Conservation (phyloP, 352 stramenopile genomes). For the Globisporangium barbulae region DNA sequence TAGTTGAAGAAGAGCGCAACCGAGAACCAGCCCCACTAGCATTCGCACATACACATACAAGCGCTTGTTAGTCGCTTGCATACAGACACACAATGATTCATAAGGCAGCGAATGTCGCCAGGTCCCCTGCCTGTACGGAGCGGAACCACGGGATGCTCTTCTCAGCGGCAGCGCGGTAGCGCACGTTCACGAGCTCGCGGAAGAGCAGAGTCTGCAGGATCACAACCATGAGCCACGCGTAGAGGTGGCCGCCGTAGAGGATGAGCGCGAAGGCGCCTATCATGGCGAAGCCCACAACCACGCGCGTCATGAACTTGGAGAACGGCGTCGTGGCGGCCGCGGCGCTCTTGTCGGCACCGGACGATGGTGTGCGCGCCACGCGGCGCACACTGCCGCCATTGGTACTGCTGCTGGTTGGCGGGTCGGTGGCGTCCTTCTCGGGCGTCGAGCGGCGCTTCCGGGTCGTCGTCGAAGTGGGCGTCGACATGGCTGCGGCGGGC, state of each 20-base stretch:
- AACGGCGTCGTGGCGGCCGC: slow-evolving; percentile 24
- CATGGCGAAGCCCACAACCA: slow-evolving; percentile 74
- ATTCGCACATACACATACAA: neutral
- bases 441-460: slow-evolving; percentile 44
- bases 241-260: slow-evolving; percentile 80
- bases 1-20: slow-evolving; percentile 97
- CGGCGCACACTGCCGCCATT: slow-evolving; percentile 9
- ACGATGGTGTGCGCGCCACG: slow-evolving; percentile 14
- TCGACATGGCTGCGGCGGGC: slow-evolving; percentile 14
- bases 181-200: slow-evolving; percentile 98
- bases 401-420: slow-evolving; percentile 1
- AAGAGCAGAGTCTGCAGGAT: slow-evolving; percentile 90
- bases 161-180: slow-evolving; percentile 93
- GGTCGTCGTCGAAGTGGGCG: slow-evolving; percentile 12
- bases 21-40: slow-evolving; percentile 94
- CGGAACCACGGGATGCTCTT: slow-evolving; percentile 97
- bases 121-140: slow-evolving; percentile 72
- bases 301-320: slow-evolving; percentile 69
- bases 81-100: neutral
- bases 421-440: slow-evolving; percentile 19
- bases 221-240: slow-evolving; percentile 81
- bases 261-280: slow-evolving; percentile 69
- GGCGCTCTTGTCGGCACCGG: slow-evolving; percentile 25
- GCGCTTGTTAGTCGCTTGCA: neutral
- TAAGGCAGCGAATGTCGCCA: neutral